A percentile compares a stretch with the other conserved stretches of the same genome.
These are phyloP conservation scores for Hawksworthiomyces lignivorus DNA, from an alignment of 2,329 filamentous ascomycete species.

Conservation along the genomic window DNA sequence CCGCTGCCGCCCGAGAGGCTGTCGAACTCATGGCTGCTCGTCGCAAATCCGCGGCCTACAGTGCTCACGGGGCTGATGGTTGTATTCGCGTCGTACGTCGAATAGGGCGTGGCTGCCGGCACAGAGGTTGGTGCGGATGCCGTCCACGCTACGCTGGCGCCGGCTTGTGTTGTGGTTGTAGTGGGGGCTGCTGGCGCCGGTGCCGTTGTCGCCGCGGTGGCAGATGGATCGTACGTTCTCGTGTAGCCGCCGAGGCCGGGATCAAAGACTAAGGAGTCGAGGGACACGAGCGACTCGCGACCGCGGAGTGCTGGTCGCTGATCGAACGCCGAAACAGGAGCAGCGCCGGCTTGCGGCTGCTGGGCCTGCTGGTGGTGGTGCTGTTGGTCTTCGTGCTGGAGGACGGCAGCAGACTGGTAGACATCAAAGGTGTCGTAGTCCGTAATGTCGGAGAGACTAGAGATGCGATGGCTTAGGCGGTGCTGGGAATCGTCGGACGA, in stretches of 20 bases:
- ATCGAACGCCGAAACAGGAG: not conserved
- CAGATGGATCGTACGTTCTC: not conserved
- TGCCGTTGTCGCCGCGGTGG: not conserved
- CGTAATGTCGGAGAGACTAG: slow-evolving; percentile 23
- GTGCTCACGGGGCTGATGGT: not conserved
- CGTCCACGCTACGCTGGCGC: not conserved
- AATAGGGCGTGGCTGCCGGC: slow-evolving; percentile 6
- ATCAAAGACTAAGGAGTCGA: slow-evolving; percentile 23
- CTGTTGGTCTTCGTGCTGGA: slow-evolving; percentile 1
- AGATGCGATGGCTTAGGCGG: slow-evolving; percentile 16
- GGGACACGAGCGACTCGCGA: slow-evolving; percentile 32
- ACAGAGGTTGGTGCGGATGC: not conserved
- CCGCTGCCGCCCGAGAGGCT: not conserved
- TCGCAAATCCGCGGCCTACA: not conserved
- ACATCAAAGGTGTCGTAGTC: slow-evolving; percentile 45
- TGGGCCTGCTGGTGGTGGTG: not conserved
- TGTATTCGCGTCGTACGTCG: slow-evolving; percentile 2
- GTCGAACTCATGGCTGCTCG: not conserved
- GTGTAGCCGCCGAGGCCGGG: slow-evolving; percentile 6
- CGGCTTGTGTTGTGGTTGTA: not conserved
- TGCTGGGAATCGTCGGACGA: not conserved
- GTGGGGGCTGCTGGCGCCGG: not conserved
- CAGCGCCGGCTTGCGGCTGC: not conserved
- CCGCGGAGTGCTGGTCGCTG: slow-evolving; percentile 18
- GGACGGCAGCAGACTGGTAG: slow-evolving; percentile 13